Percentiles rank a stretch among this genome's conserved stretches.
Evolutionary conservation across 2,329 filamentous ascomycete genomes (phyloP).

Genomic region (Aspergillus ibericus): DNA sequence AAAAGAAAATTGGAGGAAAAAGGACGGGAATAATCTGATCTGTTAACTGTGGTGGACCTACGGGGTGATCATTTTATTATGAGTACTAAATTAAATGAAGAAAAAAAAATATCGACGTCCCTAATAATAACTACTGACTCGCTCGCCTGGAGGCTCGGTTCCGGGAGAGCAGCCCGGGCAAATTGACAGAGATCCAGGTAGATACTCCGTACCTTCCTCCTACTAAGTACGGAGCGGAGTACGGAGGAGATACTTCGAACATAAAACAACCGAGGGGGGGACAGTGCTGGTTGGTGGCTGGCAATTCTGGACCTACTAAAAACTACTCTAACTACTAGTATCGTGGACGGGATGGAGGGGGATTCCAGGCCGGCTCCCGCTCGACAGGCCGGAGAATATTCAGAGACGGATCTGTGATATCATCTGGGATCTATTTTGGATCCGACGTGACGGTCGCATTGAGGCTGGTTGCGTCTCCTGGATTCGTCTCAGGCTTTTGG

Average conservation of each 20-base stretch:
- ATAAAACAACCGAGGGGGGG: constrained; percentile 15
- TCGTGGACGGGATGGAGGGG: constrained; percentile 3
- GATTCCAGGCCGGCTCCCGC: not conserved
- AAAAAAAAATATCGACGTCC: constrained; percentile 4
- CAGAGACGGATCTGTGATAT: constrained; percentile 17
- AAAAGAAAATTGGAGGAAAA: not conserved
- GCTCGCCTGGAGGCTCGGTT: not conserved
- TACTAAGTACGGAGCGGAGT: too few species aligned
- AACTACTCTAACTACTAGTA: too few species aligned
- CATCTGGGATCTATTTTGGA: constrained; percentile 2
- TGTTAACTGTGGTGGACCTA: constrained; percentile 12
- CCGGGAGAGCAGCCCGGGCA: not conserved
- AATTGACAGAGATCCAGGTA: not conserved
- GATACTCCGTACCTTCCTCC: too few species aligned
- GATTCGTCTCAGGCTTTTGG: not conserved
- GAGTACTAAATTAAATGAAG: constrained; percentile 3
- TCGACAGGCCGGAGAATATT: constrained; percentile 18
- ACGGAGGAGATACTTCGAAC: constrained; percentile 7
- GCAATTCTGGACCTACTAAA: not conserved
- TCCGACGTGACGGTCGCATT: constrained; percentile 3
- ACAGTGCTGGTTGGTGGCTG: constrained; percentile 10
- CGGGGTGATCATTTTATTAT: constrained; percentile 7
- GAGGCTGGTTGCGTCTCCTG: not conserved
- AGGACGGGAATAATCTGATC: constrained; percentile 11
- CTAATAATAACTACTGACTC: constrained; percentile 14